These are phyloP conservation scores for Euphrasia confusa DNA, from an alignment of 257 asterid genomes.

Conservation along the genomic window DNA sequence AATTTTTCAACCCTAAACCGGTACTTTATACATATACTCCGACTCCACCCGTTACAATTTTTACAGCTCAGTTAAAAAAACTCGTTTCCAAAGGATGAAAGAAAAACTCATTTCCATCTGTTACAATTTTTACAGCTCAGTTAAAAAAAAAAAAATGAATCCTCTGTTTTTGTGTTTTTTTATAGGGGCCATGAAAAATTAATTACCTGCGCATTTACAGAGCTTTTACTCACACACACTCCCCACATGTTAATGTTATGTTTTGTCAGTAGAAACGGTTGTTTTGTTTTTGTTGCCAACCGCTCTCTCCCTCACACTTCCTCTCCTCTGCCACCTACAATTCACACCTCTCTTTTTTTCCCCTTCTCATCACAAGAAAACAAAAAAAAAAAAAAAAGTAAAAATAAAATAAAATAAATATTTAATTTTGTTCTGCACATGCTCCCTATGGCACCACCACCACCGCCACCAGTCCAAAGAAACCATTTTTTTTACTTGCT, in stretches of 20 bases:
- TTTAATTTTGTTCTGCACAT: constrained; percentile 25
- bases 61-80: too few species aligned
- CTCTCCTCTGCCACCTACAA: constrained; percentile 19
- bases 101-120: too few species aligned
- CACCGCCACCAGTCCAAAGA: constrained; percentile 29
- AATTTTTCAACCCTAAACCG: too few species aligned
- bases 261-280: constrained; percentile 47
- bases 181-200: too few species aligned
- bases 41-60: too few species aligned
- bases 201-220: too few species aligned
- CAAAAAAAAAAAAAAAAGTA: too few species aligned
- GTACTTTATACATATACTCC: too few species aligned
- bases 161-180: too few species aligned
- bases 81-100: too few species aligned
- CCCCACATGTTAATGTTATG: constrained; percentile 6
- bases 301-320: constrained; percentile 22
- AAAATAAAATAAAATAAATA: not conserved
- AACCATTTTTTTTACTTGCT: constrained; percentile 47
- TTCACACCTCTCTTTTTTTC: constrained; percentile 21
- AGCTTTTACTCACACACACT: not conserved
- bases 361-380: constrained; percentile 21
- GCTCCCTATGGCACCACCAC: constrained; percentile 30
- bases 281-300: constrained; percentile 36
- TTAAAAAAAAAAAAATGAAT: too few species aligned
- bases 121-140: too few species aligned